These are phyloP conservation scores for Sarocladium brachiariae DNA, from an alignment of 2,329 filamentous ascomycete species.

Conservation along the genomic window DNA sequence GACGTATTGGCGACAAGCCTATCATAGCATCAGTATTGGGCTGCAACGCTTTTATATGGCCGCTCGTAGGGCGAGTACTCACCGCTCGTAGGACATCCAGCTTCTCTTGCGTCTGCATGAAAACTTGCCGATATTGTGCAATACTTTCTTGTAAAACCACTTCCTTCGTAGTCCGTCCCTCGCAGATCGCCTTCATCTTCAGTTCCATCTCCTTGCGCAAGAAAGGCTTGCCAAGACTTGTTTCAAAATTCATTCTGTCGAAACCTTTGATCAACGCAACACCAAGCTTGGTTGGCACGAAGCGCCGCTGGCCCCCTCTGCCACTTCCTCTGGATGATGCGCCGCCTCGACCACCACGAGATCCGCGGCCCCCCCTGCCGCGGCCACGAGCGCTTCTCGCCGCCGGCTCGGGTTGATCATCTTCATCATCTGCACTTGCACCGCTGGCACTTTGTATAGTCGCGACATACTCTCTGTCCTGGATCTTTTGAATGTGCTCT, in stretches of 20 bases:
- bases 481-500: slow-evolving; percentile 94
- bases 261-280: slow-evolving; percentile 91
- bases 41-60: neutral
- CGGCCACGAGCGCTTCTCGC: slow-evolving; percentile 42
- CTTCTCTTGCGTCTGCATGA: slow-evolving; percentile 71
- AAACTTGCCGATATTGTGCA: slow-evolving; percentile 80
- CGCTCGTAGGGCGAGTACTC: slow-evolving; percentile 26
- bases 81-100: slow-evolving; percentile 60
- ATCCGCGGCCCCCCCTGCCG: slow-evolving; percentile 39
- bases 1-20: slow-evolving; percentile 35
- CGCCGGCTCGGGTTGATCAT: slow-evolving; percentile 28
- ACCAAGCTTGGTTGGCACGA: slow-evolving; percentile 87
- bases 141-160: slow-evolving; percentile 78
- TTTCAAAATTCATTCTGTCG: slow-evolving; percentile 87
- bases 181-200: slow-evolving; percentile 95
- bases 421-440: slow-evolving; percentile 30
- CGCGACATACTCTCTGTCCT: slow-evolving; percentile 79
- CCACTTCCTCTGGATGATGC: slow-evolving; percentile 27
- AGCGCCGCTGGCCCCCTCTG: slow-evolving; percentile 60
- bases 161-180: slow-evolving; percentile 67
- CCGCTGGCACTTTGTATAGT: slow-evolving; percentile 44
- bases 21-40: neutral
- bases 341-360: slow-evolving; percentile 31
- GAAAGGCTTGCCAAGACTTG: slow-evolving; percentile 90
- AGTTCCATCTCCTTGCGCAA: slow-evolving; percentile 96